Percentiles rank a stretch among this genome's conserved stretches.
phyloP scores from a whole-genome alignment of 805 yeast genomes.

The Kazachstania psychrophila region DNA sequence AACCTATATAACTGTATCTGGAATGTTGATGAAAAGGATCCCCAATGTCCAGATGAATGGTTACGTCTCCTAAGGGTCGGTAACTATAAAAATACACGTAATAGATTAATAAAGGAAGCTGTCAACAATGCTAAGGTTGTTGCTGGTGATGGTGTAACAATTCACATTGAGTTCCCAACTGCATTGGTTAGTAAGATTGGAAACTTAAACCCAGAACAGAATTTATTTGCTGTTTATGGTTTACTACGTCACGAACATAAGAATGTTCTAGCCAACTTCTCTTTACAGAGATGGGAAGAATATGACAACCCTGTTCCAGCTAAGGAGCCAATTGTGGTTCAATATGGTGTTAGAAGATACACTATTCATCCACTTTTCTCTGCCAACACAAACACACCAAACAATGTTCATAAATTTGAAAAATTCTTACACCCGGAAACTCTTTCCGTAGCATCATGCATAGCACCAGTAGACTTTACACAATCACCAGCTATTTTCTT shows the following conservation, averaged over 20 bases:
- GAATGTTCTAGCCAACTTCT: slow-evolving; percentile 69
- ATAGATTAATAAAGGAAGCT: slow-evolving; percentile 55
- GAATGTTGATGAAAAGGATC: slow-evolving; percentile 80
- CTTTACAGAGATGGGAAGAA: slow-evolving; percentile 83
- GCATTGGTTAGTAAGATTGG: slow-evolving; percentile 36
- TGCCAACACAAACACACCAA: slow-evolving; percentile 63
- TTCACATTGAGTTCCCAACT: slow-evolving; percentile 52
- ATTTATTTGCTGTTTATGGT: slow-evolving; percentile 61
- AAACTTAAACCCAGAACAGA: slow-evolving; percentile 34
- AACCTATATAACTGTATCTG: slow-evolving; percentile 72
- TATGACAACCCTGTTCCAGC: slow-evolving; percentile 78
- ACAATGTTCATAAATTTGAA: slow-evolving; percentile 81
- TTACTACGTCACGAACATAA: slow-evolving; percentile 81
- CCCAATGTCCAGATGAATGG: slow-evolving; percentile 72
- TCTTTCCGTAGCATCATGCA: slow-evolving; percentile 69
- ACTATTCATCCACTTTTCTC: slow-evolving; percentile 76
- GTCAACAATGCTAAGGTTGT: slow-evolving; percentile 35
- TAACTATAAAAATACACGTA: slow-evolving; percentile 68
- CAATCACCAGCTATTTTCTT: slow-evolving; percentile 80
- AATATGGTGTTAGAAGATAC: slow-evolving; percentile 89
- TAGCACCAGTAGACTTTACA: slow-evolving; percentile 79
- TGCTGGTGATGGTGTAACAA: slow-evolving; percentile 57
- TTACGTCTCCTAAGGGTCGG: slow-evolving; percentile 59
- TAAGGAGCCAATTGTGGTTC: slow-evolving; percentile 72
- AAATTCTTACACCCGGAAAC: slow-evolving; percentile 74